phyloP scores from a whole-genome alignment of 371 early-diverging fungal genomes.

The Mucor indicus region DNA sequence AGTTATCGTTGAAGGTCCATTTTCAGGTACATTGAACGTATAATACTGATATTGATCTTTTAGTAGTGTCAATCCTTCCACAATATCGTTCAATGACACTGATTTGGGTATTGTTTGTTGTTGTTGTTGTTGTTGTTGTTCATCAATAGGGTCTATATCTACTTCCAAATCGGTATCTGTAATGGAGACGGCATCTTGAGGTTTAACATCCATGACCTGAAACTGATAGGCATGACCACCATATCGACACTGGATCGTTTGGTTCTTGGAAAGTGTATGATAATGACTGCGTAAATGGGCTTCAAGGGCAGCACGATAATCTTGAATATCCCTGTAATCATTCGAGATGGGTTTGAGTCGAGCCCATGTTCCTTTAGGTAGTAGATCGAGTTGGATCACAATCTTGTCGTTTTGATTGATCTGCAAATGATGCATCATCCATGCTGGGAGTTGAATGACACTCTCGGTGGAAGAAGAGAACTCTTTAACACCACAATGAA shows the following conservation, averaged over 20 bases:
- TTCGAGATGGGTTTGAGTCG: constrained; percentile 61
- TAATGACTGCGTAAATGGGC: constrained; percentile 71
- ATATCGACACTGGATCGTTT: constrained; percentile 60
- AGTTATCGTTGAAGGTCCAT: constrained; percentile 8
- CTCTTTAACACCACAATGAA: constrained; percentile 77
- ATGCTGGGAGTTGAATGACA: constrained; percentile 52
- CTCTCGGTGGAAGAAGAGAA: constrained; percentile 57
- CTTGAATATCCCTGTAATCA: constrained; percentile 60
- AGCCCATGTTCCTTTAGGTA: constrained; percentile 73
- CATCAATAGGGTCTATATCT: constrained; percentile 61
- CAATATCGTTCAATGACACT: background rate
- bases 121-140: background rate
- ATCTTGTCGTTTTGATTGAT: constrained; percentile 44
- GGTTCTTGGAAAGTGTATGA: constrained; percentile 70
- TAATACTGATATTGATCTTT: too few species aligned
- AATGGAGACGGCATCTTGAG: constrained; percentile 61
- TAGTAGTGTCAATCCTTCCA: too few species aligned
- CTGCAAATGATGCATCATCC: constrained; percentile 51
- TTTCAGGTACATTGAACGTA: too few species aligned
- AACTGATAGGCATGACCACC: constrained; percentile 56
- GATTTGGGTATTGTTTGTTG: too few species aligned
- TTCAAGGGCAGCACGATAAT: constrained; percentile 74
- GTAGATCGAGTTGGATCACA: constrained; percentile 42
- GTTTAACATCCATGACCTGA: constrained; percentile 67
- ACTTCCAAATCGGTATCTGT: constrained; percentile 87